Evolutionary conservation across 352 stramenopile species (phyloP), one percentile per base, ranked within the genome.

Genomic region (Pythium scleroteichum): DNA sequence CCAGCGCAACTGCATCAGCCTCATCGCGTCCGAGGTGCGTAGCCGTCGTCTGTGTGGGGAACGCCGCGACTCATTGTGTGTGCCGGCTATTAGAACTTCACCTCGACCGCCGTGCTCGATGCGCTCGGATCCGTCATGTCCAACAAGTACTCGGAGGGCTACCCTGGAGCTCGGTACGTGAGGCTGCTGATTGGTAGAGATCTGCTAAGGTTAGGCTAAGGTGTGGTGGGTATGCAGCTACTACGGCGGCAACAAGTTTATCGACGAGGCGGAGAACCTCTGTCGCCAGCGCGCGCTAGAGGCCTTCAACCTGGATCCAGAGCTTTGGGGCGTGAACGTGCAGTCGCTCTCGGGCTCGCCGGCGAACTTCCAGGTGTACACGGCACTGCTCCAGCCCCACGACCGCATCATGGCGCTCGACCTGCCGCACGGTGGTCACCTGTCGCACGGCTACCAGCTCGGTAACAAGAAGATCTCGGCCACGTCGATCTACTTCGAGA

Each of bases 191-290:
- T n/a, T n/a, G n/a, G n/a, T 5, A 35, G 29, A 35, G 29, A 35
- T 35, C 29, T 35, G 5, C 29, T 95, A 98, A 66, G 94, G 94
- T 0, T 99, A 99, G 84, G 97, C 97, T 10, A 94, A 93, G 32
- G 72, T 82, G 63, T 80, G 86, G 53, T 92, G 81, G 58, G 61
- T 56, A 16, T 54, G 29, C 20, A 68, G 61, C 23, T 99, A 99
- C 74, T 99, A 99, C 79, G 98, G 98, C 52, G 98, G 98, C 35
- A 99, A 99, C 81, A 96, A 99, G 79, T 95, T 99, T 72, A 99
- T 99, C 70, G 98, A 99, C 80, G 80, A 98, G 73, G 95, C 98
- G 23, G 98, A 99, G 77, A 77, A 93, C 29, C 73, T 99, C 32
- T 99, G 98, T 82, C 97, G 98, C 60, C 76, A 97, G 48, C 88